phyloP scores from a whole-genome alignment of 441 rosid species.

The Dalechampia spathulata region DNA sequence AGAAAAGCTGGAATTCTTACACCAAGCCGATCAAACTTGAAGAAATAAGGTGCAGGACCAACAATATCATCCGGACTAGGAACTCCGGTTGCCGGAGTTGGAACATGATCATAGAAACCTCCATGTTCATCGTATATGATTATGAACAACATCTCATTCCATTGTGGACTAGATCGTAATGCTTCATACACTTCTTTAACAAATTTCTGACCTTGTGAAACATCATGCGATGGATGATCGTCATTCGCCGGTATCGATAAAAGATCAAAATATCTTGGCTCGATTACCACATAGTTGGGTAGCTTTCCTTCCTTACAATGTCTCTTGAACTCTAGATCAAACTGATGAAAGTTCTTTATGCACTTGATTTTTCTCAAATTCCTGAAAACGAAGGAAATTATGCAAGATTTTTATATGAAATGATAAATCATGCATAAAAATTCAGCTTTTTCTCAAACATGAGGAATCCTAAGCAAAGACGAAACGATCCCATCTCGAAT shows the following conservation, averaged over 20 bases:
- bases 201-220: slow-evolving; percentile 66
- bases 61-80: slow-evolving; percentile 76
- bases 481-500: too few species aligned
- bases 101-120: slow-evolving; percentile 91
- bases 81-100: slow-evolving; percentile 63
- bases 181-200: slow-evolving; percentile 80
- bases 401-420: neutral
- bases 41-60: slow-evolving; percentile 57
- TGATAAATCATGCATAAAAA: too few species aligned
- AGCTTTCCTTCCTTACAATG: slow-evolving; percentile 79
- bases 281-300: slow-evolving; percentile 73
- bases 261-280: slow-evolving; percentile 58
- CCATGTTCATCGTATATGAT: slow-evolving; percentile 86
- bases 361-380: slow-evolving; percentile 71
- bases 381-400: slow-evolving; percentile 21
- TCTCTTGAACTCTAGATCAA: slow-evolving; percentile 51
- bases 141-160: slow-evolving; percentile 63
- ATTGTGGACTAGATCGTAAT: slow-evolving; percentile 72
- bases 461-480: too few species aligned
- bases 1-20: slow-evolving; percentile 73
- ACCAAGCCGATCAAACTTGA: slow-evolving; percentile 89
- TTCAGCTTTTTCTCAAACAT: too few species aligned
- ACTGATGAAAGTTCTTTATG: slow-evolving; percentile 56
- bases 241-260: slow-evolving; percentile 54
- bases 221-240: slow-evolving; percentile 79